phyloP scores from a whole-genome alignment of 768 basidiomycete species.

The Lactifluus volemus region DNA sequence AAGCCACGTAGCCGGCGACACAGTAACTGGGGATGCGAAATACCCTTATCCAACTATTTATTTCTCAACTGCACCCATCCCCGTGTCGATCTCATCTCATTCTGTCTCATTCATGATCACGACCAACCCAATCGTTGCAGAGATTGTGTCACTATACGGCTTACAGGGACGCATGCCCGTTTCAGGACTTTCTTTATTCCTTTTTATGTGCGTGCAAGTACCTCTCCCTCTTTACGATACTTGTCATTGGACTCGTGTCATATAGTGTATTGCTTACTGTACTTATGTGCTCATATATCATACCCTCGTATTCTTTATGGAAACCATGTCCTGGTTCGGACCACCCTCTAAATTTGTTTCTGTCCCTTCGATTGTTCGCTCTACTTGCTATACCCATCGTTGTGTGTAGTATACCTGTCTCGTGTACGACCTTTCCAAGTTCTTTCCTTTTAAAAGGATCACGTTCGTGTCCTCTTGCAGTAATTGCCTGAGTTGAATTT shows the following conservation, averaged over 20 bases:
- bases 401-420: background rate
- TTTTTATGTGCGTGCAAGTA: background rate
- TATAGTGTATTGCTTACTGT: too few species aligned
- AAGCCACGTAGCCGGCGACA: too few species aligned
- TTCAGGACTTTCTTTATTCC: background rate
- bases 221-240: background rate
- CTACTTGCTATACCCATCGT: too few species aligned
- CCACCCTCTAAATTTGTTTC: background rate
- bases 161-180: background rate
- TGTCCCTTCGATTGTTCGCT: background rate
- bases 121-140: background rate
- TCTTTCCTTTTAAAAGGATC: too few species aligned
- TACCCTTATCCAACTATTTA: background rate
- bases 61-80: background rate
- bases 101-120: background rate
- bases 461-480: too few species aligned
- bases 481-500: too few species aligned
- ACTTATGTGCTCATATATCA: too few species aligned
- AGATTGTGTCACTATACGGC: background rate
- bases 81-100: background rate
- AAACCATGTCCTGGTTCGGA: background rate
- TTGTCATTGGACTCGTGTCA: background rate
- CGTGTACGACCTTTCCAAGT: background rate
- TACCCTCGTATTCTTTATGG: background rate
- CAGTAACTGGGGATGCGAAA: too few species aligned